Percentiles rank a stretch among this genome's conserved stretches.
These are phyloP conservation scores for Heterobasidion annosum DNA, from an alignment of 1,284 basidiomycete species.

Conservation along the genomic window DNA sequence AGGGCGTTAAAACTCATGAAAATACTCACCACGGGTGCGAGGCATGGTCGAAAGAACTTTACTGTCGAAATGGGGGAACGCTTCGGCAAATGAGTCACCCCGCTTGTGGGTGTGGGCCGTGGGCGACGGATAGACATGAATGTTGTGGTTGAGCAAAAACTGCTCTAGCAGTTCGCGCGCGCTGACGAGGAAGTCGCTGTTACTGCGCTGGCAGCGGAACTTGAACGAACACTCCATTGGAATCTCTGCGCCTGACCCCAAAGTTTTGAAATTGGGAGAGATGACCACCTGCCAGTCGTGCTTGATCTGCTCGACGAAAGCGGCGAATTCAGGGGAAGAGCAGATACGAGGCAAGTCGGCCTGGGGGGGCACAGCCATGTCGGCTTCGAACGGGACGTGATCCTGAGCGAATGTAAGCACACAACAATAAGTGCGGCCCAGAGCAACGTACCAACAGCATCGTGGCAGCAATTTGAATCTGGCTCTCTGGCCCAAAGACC, in stretches of 20 bases:
- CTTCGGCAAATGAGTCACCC: slow-evolving; percentile 89
- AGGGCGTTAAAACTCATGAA: neutral
- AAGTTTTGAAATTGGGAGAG: slow-evolving; percentile 60
- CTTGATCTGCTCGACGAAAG: slow-evolving; percentile 85
- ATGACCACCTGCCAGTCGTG: slow-evolving; percentile 91
- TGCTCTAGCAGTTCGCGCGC: slow-evolving; percentile 91
- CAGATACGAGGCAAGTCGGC: slow-evolving; percentile 71
- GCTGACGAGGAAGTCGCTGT: slow-evolving; percentile 86
- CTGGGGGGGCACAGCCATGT: slow-evolving; percentile 85
- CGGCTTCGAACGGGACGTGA: slow-evolving; percentile 96
- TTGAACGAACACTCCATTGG: slow-evolving; percentile 86
- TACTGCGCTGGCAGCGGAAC: slow-evolving; percentile 90
- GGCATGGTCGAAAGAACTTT: slow-evolving; percentile 77
- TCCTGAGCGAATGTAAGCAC: slow-evolving; percentile 42
- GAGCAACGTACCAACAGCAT: slow-evolving; percentile 75
- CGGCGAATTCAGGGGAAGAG: slow-evolving; percentile 71
- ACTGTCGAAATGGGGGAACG: slow-evolving; percentile 95
- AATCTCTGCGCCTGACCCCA: slow-evolving; percentile 32
- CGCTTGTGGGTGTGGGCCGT: slow-evolving; percentile 70
- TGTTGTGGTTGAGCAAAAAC: slow-evolving; percentile 78
- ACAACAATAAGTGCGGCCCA: slow-evolving; percentile 11
- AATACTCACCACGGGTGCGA: slow-evolving; percentile 50
- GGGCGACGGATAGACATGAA: slow-evolving; percentile 70
- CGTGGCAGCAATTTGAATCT: slow-evolving; percentile 92
- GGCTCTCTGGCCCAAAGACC: slow-evolving; percentile 94